Percentiles rank a stretch among this genome's conserved stretches.
Conservation (phyloP, 2,329 filamentous ascomycete genomes). For the Nakataea oryzae region DNA sequence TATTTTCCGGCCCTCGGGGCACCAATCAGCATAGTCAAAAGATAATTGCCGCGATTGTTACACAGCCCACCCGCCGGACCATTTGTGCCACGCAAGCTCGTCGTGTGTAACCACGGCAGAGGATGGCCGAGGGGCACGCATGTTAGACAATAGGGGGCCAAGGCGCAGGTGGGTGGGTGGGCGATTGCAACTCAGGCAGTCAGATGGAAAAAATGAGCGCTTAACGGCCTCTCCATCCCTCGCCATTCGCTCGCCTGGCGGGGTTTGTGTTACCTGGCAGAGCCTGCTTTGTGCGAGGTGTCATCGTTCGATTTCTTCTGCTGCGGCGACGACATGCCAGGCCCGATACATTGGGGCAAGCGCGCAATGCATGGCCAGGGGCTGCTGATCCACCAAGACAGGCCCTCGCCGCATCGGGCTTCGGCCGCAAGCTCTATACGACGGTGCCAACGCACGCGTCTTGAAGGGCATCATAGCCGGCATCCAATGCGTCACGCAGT, state of each 20-base stretch:
- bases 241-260: neutral
- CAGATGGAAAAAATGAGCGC: neutral
- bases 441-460: neutral
- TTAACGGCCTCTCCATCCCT: neutral
- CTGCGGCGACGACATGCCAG: neutral
- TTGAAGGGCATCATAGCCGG: neutral
- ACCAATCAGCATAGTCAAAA: neutral
- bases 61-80: neutral
- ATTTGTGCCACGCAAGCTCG: neutral
- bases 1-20: neutral
- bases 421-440: neutral
- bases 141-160: neutral
- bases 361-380: too few relatives aligned
- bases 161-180: too few relatives aligned
- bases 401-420: too few relatives aligned
- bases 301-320: neutral
- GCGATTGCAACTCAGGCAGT: too few relatives aligned
- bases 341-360: neutral
- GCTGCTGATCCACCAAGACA: neutral
- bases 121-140: too few relatives aligned
- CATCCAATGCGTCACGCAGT: neutral
- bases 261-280: neutral
- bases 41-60: neutral
- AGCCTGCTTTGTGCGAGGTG: neutral
- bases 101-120: neutral